Conservation (phyloP, 2,329 filamentous ascomycete species). For the Stylonectria norvegica region DNA sequence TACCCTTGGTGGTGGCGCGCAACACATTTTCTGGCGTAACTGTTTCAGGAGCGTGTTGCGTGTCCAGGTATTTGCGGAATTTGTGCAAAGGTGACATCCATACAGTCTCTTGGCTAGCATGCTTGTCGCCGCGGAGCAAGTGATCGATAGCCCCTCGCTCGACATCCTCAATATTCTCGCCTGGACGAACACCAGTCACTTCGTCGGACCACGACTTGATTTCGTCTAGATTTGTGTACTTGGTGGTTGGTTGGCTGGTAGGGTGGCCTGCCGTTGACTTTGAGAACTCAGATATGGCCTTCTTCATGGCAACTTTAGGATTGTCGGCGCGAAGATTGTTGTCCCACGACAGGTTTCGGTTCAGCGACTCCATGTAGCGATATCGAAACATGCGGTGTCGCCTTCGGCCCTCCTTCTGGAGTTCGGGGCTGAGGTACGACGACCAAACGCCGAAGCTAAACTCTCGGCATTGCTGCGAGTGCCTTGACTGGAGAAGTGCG, state of each 20-base stretch:
- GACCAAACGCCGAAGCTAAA: slow-evolving; percentile 51
- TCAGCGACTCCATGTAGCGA: slow-evolving; percentile 44
- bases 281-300: slow-evolving; percentile 36
- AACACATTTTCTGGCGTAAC: slow-evolving; percentile 21
- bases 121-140: slow-evolving; percentile 36
- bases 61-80: slow-evolving; percentile 33
- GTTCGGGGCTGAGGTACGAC: slow-evolving; percentile 39
- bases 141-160: slow-evolving; percentile 44
- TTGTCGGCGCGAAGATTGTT: slow-evolving; percentile 34
- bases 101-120: slow-evolving; percentile 19
- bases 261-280: slow-evolving; percentile 39
- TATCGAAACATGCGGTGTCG: slow-evolving; percentile 43
- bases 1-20: slow-evolving; percentile 21
- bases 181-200: slow-evolving; percentile 36
- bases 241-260: slow-evolving; percentile 29
- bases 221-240: slow-evolving; percentile 36
- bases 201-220: slow-evolving; percentile 37
- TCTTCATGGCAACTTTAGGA: slow-evolving; percentile 38
- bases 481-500: slow-evolving; percentile 15
- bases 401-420: slow-evolving; percentile 42
- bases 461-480: slow-evolving; percentile 32
- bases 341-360: slow-evolving; percentile 46
- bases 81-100: slow-evolving; percentile 33
- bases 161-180: slow-evolving; percentile 42
- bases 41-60: slow-evolving; percentile 16